A percentile compares a stretch with the other conserved stretches of the same genome.
Conservation (phyloP, 768 basidiomycete genomes). For the Strobilomyces dryophilus region DNA sequence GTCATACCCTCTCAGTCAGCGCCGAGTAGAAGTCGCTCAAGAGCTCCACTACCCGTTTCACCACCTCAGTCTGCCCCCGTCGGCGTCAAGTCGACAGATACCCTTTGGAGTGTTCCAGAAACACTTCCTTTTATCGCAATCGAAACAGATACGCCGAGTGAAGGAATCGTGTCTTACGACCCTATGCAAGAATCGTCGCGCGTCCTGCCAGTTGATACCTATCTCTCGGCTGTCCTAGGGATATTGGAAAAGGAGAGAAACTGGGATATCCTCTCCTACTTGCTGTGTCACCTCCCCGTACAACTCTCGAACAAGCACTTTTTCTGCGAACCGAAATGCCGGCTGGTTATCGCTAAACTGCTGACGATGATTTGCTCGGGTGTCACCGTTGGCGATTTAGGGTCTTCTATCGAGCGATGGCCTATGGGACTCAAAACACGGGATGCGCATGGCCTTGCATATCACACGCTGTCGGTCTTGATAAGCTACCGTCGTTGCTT, state of each 20-base stretch:
- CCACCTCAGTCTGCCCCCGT: constrained; percentile 21
- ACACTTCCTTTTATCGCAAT: constrained; percentile 49
- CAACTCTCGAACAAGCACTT: constrained; percentile 95
- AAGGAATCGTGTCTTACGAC: constrained; percentile 64
- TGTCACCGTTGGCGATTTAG: constrained; percentile 57
- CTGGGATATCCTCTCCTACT: constrained; percentile 93
- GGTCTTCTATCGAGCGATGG: constrained; percentile 53
- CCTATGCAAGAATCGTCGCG: constrained; percentile 39
- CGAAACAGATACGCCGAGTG: constrained; percentile 61
- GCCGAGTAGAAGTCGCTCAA: constrained; percentile 59
- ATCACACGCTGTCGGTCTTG: constrained; percentile 82
- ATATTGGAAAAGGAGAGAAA: constrained; percentile 73
- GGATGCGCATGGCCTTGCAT: constrained; percentile 85
- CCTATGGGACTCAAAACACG: constrained; percentile 60
- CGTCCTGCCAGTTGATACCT: constrained; percentile 71
- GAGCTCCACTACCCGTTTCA: constrained; percentile 38
- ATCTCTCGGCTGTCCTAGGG: constrained; percentile 57
- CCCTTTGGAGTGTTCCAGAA: constrained; percentile 72
- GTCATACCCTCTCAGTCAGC: constrained; percentile 41
- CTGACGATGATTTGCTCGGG: constrained; percentile 64
- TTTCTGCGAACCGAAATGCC: constrained; percentile 85
- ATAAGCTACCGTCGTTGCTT: constrained; percentile 84
- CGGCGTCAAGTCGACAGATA: constrained; percentile 37
- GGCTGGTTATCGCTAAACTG: constrained; percentile 57
- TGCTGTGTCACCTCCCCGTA: constrained; percentile 84